Conservation (phyloP, 2,329 filamentous ascomycete genomes). For the Phialocephala subalpina region DNA sequence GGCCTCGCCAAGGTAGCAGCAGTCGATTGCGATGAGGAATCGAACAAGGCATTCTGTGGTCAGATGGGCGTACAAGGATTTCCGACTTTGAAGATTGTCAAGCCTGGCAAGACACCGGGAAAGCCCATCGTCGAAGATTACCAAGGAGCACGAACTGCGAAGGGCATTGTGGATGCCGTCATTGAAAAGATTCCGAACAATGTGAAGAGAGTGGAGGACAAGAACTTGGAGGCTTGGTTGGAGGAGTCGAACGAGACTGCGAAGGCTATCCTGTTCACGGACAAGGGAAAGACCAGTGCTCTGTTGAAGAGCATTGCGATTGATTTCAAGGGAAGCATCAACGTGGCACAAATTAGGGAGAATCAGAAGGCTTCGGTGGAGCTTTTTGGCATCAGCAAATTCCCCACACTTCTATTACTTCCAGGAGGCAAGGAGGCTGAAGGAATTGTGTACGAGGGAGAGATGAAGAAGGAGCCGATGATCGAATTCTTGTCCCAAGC, state of each 20-base stretch:
- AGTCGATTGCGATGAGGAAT: conserved; percentile 92
- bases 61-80: conserved; percentile 91
- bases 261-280: conserved; percentile 91
- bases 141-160: conserved; percentile 82
- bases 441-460: conserved; percentile 78
- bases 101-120: conserved; percentile 81
- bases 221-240: conserved; percentile 80
- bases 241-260: conserved; percentile 70
- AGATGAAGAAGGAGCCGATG: conserved; percentile 85
- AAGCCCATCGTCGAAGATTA: conserved; percentile 91
- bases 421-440: conserved; percentile 72
- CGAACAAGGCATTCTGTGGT: conserved; percentile 88
- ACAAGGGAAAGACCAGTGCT: conserved; percentile 88
- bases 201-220: conserved; percentile 82
- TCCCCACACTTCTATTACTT: conserved; percentile 82
- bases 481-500: conserved; percentile 83
- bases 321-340: conserved; percentile 84
- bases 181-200: conserved; percentile 91
- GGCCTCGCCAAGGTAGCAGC: conserved; percentile 95
- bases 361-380: conserved; percentile 78
- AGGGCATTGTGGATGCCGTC: conserved; percentile 86
- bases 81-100: conserved; percentile 93
- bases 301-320: conserved; percentile 86
- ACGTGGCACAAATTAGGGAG: conserved; percentile 82
- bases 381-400: conserved; percentile 78